phyloP scores from a whole-genome alignment of 2,329 filamentous ascomycete species.

The Paraphaeosphaeria minitans region DNA sequence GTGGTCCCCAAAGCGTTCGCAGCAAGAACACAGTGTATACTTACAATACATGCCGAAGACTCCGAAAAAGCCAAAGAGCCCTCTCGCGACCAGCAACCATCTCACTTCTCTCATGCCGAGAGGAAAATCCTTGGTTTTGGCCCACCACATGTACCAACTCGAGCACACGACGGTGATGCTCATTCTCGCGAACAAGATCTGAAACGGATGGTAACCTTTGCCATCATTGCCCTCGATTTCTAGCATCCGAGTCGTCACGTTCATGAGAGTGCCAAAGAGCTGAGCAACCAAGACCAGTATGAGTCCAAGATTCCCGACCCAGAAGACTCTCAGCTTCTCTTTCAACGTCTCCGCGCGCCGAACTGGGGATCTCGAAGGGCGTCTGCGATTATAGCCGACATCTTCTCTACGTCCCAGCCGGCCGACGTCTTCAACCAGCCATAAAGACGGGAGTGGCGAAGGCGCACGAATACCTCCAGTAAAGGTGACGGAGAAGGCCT shows the following conservation, averaged over 20 bases:
- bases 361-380: slow-evolving; percentile 30
- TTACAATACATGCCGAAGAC: slow-evolving; percentile 75
- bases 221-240: slow-evolving; percentile 69
- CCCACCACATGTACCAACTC: slow-evolving; percentile 74
- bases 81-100: slow-evolving; percentile 69
- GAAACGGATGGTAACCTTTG: slow-evolving; percentile 75
- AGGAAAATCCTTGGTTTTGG: slow-evolving; percentile 69
- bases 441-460: slow-evolving; percentile 40
- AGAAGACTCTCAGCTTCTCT: slow-evolving; percentile 49
- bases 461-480: slow-evolving; percentile 39
- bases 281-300: slow-evolving; percentile 75
- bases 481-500: slow-evolving; percentile 27
- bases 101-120: slow-evolving; percentile 71
- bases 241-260: slow-evolving; percentile 76
- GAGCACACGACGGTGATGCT: slow-evolving; percentile 71
- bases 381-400: slow-evolving; percentile 19
- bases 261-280: slow-evolving; percentile 85
- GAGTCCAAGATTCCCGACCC: slow-evolving; percentile 72
- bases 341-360: slow-evolving; percentile 27
- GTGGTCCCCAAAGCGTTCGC: neutral
- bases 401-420: slow-evolving; percentile 31
- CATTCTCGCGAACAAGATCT: slow-evolving; percentile 81
- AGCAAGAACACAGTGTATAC: slow-evolving; percentile 19
- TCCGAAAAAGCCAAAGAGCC: slow-evolving; percentile 74
- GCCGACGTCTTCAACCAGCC: slow-evolving; percentile 42